phyloP scores from a whole-genome alignment of 371 early-diverging fungal species.

The Apophysomyces ossiformis region DNA sequence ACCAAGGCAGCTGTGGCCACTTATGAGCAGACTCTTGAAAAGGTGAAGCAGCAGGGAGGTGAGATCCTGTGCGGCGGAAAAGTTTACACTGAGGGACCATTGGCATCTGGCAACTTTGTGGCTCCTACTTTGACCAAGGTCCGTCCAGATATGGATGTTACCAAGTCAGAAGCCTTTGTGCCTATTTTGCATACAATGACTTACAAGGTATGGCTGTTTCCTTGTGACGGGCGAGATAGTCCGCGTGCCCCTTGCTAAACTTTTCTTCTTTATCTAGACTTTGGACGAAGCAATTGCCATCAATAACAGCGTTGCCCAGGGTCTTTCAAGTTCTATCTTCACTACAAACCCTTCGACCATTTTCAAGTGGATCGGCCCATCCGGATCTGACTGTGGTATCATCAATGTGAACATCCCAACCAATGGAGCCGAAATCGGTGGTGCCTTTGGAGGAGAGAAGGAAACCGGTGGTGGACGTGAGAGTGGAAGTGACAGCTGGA shows the following conservation, averaged over 20 bases:
- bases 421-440: slow-evolving; percentile 98
- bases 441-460: slow-evolving; percentile 98
- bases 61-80: slow-evolving; percentile 87
- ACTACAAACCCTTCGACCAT: slow-evolving; percentile 82
- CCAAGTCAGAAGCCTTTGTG: slow-evolving; percentile 95
- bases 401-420: slow-evolving; percentile 98
- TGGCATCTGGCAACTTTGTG: slow-evolving; percentile 88
- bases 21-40: slow-evolving; percentile 75
- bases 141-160: slow-evolving; percentile 73
- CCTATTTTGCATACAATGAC: slow-evolving; percentile 93
- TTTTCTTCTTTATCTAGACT: slow-evolving; percentile 29
- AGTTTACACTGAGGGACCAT: slow-evolving; percentile 56
- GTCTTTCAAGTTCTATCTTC: slow-evolving; percentile 89
- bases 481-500: slow-evolving; percentile 94
- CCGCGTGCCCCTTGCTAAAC: too few relatives aligned
- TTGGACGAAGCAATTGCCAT: slow-evolving; percentile 87
- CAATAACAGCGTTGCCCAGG: slow-evolving; percentile 94
- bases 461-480: slow-evolving; percentile 98
- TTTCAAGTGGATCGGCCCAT: slow-evolving; percentile 94
- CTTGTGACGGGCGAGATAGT: neutral
- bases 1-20: slow-evolving; percentile 81
- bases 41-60: slow-evolving; percentile 86
- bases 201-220: slow-evolving; percentile 55
- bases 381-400: slow-evolving; percentile 96
- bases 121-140: slow-evolving; percentile 92